These are phyloP conservation scores for Vigna radiata DNA, from an alignment of 306 rosid genomes.

Conservation along the genomic window DNA sequence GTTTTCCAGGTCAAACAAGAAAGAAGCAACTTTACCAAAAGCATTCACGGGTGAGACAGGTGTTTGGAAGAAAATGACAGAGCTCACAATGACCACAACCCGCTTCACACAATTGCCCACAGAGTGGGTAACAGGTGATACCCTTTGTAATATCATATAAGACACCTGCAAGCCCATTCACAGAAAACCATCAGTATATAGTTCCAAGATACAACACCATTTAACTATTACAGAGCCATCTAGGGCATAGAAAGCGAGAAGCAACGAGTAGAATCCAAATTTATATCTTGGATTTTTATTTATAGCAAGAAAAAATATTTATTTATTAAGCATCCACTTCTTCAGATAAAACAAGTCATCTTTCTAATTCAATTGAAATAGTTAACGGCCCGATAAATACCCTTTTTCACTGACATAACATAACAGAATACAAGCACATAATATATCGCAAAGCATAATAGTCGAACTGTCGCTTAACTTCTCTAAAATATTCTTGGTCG, in stretches of 20 bases:
- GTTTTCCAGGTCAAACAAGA: constrained; percentile 35
- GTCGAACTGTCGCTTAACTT: neutral
- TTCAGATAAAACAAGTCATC: neutral
- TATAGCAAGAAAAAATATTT: neutral
- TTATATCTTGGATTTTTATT: constrained; percentile 12
- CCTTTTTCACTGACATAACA: constrained; percentile 13
- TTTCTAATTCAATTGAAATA: constrained; percentile 1
- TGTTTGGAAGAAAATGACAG: constrained; percentile 91
- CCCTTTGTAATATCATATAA: constrained; percentile 97
- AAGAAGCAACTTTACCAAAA: constrained; percentile 64
- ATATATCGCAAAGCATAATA: constrained; percentile 3
- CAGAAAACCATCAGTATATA: constrained; percentile 32
- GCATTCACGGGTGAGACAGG: constrained; percentile 83
- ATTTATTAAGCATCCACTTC: constrained; percentile 5
- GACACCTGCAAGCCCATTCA: constrained; percentile 78
- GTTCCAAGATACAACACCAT: neutral
- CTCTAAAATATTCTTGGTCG: neutral
- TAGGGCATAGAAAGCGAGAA: neutral
- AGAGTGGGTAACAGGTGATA: constrained; percentile 98
- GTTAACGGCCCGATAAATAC: neutral
- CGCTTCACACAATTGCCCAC: constrained; percentile 99
- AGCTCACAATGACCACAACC: constrained; percentile 98
- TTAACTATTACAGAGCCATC: constrained; percentile 16
- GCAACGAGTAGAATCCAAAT: constrained; percentile 1
- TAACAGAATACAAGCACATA: constrained; percentile 1